Conservation (phyloP, 306 rosid genomes). For the Castanea mollissima region DNA sequence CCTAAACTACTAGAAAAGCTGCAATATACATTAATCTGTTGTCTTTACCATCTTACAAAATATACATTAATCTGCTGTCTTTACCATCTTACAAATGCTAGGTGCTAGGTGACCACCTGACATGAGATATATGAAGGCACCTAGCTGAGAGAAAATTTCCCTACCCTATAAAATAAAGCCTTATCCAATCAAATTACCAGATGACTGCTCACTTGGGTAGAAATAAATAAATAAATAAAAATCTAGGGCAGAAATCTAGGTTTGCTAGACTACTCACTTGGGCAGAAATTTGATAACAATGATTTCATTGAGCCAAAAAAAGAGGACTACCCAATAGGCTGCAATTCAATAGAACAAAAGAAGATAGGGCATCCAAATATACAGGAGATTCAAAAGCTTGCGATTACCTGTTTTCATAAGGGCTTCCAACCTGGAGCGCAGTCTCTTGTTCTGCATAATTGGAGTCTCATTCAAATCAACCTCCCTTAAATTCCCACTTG, state of each 20-base stretch:
- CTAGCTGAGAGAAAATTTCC: background rate
- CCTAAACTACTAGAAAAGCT: background rate
- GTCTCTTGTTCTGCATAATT: constrained; percentile 49
- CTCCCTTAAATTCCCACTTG: constrained; percentile 55
- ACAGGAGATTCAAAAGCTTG: background rate
- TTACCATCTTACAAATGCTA: background rate
- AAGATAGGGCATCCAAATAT: background rate
- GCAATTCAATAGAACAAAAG: background rate
- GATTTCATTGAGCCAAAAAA: background rate
- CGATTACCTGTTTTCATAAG: constrained; percentile 77
- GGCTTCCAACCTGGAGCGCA: constrained; percentile 55
- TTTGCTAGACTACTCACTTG: background rate
- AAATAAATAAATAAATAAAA: no score
- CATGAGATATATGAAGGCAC: background rate
- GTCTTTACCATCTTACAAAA: background rate
- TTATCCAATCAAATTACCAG: no score
- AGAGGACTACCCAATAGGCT: background rate
- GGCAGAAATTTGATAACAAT: background rate
- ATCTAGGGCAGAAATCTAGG: no score
- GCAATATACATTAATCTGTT: background rate
- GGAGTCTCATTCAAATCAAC: constrained; percentile 92
- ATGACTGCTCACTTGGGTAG: no score
- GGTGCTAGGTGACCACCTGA: background rate
- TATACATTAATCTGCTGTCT: background rate
- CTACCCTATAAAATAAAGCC: background rate